These are phyloP conservation scores for Haplosporangium gracile DNA, from an alignment of 192 early-diverging fungal genomes.

Conservation along the genomic window DNA sequence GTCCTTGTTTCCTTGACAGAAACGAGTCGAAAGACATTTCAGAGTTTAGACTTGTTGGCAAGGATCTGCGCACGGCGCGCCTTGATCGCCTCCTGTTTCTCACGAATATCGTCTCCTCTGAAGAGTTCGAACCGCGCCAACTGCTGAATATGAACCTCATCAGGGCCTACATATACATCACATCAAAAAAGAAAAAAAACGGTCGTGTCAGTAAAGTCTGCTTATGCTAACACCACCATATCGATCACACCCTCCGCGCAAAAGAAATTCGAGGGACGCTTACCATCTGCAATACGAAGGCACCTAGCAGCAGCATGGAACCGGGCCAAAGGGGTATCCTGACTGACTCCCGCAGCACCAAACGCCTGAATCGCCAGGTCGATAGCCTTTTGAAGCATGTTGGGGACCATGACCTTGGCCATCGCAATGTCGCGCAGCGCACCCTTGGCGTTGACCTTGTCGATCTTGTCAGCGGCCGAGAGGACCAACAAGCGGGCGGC, in stretches of 20 bases:
- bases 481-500: constrained; percentile 94
- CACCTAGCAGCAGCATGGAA: constrained; percentile 87
- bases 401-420: constrained; percentile 95
- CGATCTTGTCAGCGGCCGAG: constrained; percentile 92
- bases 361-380: constrained; percentile 95
- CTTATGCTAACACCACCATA: no score
- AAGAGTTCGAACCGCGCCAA: constrained; percentile 84
- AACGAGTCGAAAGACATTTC: background rate
- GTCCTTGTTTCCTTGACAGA: background rate
- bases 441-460: constrained; percentile 86
- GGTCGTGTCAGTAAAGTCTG: background rate
- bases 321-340: constrained; percentile 86
- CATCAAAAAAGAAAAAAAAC: background rate
- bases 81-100: constrained; percentile 30
- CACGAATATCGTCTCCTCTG: constrained; percentile 60
- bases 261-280: background rate
- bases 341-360: constrained; percentile 92
- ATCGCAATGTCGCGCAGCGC: constrained; percentile 97
- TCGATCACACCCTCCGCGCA: background rate
- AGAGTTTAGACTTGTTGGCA: constrained; percentile 38
- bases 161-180: constrained; percentile 62
- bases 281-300: constrained; percentile 91
- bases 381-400: constrained; percentile 78
- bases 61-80: constrained; percentile 30
- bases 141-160: constrained; percentile 92